Conservation (phyloP, 2,329 filamentous ascomycete species). For the Diaporthe ampelina region DNA sequence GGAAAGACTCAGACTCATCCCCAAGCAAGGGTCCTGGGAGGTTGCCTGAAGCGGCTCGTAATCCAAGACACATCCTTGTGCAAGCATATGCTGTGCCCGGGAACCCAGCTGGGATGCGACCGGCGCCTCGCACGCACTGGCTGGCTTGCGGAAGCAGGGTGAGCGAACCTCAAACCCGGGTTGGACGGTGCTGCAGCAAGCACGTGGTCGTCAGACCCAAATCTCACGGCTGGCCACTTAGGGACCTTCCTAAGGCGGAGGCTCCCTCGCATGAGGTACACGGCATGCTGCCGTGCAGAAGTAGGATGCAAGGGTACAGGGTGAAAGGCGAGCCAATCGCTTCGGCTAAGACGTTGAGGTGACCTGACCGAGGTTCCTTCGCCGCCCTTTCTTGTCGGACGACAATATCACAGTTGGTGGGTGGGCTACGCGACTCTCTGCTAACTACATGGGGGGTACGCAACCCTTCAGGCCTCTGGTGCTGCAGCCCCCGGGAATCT, state of each 20-base stretch:
- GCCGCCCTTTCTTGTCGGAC: not conserved
- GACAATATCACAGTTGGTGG: not conserved
- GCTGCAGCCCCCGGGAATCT: not conserved
- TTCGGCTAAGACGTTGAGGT: not conserved
- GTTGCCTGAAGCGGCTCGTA: not conserved
- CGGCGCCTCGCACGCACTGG: not conserved
- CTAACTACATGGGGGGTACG: no score
- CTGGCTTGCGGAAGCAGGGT: slow-evolving; percentile 5
- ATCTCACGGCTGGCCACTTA: slow-evolving; percentile 11
- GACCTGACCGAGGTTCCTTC: not conserved
- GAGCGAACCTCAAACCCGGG: slow-evolving; percentile 9
- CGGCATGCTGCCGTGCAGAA: slow-evolving; percentile 27
- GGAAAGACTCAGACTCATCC: not conserved
- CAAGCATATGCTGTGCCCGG: not conserved
- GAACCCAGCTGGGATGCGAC: not conserved
- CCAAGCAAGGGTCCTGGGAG: no score
- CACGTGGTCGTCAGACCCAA: slow-evolving; percentile 25
- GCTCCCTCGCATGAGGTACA: slow-evolving; percentile 4
- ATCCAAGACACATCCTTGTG: not conserved
- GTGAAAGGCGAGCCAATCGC: slow-evolving; percentile 7
- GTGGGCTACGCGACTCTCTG: not conserved
- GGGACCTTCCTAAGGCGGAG: slow-evolving; percentile 18
- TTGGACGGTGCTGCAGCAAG: not conserved
- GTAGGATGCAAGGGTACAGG: slow-evolving; percentile 12
- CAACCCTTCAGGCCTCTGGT: not conserved